Base-by-base conservation (phyloP, 768 basidiomycete genomes). In the Collybiopsis confluens region DNA sequence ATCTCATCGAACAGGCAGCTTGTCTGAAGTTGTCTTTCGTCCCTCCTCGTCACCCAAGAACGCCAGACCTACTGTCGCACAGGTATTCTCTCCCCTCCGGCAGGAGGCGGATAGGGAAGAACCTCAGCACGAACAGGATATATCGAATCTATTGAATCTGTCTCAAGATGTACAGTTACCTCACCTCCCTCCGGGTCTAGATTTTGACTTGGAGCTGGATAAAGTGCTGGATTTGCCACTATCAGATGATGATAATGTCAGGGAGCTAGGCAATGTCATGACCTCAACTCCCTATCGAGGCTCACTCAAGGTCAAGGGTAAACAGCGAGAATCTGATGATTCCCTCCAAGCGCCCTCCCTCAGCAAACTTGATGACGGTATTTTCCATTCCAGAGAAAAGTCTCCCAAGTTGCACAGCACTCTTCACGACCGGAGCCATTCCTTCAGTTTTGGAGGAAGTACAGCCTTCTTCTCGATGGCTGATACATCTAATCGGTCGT, bases 401-500 rank as follows among this genome's bases (percentile, higher is more conserved):
- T 62, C 69, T 2, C 69, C 73, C 7, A 67, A 67, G 18, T 58
- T 76, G 1, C 65, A 70, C 16, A 54, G 67, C 4, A 63, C 68
- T 0, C 63, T 74, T 8, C 78, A 79, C 47, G 82, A 84, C 51
- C 80, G 83, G 28, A 83, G 81, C 57, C 77, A 83, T n/a, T 86
- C 85, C 1, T 86, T 85, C 65, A 84, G 81, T 62, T 77, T 83
- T 50, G 84, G 83, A 2, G 84, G 83, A 2, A 82, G 85, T 61
- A 79, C 81, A 1, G 68, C 82, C 11, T 86, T 86, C 65, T 81
- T 76, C 58, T 82, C 84, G 3, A 69, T 79, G 59, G 67, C 63
- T 8, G 44, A 57, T n/a, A 54, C 54, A n/a, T 58, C 61, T 30
- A 60, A 59, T 23, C 56, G 64, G 11, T 60, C 60, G 20, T 63